phyloP scores from a whole-genome alignment of 495 filamentous ascomycete species.

The Penicillium roqueforti region DNA sequence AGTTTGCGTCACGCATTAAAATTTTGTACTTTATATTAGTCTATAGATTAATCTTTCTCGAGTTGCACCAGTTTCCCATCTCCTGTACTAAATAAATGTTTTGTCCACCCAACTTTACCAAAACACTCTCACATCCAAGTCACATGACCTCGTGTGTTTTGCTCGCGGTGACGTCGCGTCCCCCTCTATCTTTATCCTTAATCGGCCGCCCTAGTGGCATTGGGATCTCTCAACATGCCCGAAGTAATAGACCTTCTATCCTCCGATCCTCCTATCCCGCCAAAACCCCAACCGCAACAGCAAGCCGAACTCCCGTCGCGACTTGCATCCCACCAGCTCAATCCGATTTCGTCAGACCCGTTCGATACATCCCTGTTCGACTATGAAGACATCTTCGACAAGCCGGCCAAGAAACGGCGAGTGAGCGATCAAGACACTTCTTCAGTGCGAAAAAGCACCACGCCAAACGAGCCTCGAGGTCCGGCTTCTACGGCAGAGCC shows the following conservation, averaged over 20 bases:
- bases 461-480: background rate
- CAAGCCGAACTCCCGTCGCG: slow-evolving; percentile 10
- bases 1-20: slow-evolving; percentile 7
- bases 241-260: slow-evolving; percentile 43
- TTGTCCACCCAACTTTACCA: background rate
- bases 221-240: slow-evolving; percentile 31
- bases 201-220: slow-evolving; percentile 8
- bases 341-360: slow-evolving; percentile 47
- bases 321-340: slow-evolving; percentile 10
- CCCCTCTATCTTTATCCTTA: slow-evolving; percentile 7
- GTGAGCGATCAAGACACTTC: slow-evolving; percentile 28
- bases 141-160: slow-evolving; percentile 23
- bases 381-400: slow-evolving; percentile 33
- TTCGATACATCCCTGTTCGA: slow-evolving; percentile 38
- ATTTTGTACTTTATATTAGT: slow-evolving; percentile 21
- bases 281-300: slow-evolving; percentile 1
- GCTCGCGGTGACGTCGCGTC: slow-evolving; percentile 25
- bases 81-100: background rate
- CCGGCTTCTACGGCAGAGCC: slow-evolving; percentile 8
- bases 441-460: background rate
- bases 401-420: slow-evolving; percentile 39
- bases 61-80: background rate
- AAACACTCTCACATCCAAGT: background rate
- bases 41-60: slow-evolving; percentile 3
- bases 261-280: slow-evolving; percentile 34